Evolutionary conservation across 257 asterid genomes (phyloP).

Genomic region (Ballota nigra): DNA sequence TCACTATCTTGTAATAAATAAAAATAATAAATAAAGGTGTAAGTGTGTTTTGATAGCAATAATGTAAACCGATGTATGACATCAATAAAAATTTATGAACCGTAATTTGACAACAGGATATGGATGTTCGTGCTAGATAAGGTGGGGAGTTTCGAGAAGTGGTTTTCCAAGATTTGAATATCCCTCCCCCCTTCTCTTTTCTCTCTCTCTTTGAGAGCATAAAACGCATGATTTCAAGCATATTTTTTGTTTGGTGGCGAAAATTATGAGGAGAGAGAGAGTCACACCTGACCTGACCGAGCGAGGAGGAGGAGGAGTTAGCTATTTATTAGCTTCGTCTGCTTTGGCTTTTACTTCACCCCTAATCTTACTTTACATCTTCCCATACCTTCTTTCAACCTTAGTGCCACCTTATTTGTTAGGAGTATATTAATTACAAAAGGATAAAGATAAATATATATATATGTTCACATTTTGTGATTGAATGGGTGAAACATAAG

Average conservation of each 20-base stretch:
- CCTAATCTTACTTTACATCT: neutral
- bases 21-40: no score
- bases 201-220: neutral
- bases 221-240: slow-evolving; percentile 15
- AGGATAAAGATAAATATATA: neutral
- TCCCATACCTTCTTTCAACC: neutral
- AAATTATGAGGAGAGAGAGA: neutral
- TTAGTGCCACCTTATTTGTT: no score
- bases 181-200: neutral
- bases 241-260: slow-evolving; percentile 18
- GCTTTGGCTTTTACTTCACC: slow-evolving; percentile 18
- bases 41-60: no score
- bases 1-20: no score
- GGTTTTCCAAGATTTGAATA: slow-evolving; percentile 23
- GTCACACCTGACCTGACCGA: no score
- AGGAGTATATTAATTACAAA: no score
- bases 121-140: slow-evolving; percentile 23
- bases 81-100: neutral
- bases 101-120: slow-evolving; percentile 3
- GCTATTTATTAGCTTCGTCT: slow-evolving; percentile 7
- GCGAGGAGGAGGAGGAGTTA: no score
- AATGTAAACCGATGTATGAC: neutral
- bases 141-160: slow-evolving; percentile 20
- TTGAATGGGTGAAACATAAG: no score
- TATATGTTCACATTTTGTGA: no score